Conservation (phyloP, 164 flowering plant genomes). For the Chloranthus sessilifolius region DNA sequence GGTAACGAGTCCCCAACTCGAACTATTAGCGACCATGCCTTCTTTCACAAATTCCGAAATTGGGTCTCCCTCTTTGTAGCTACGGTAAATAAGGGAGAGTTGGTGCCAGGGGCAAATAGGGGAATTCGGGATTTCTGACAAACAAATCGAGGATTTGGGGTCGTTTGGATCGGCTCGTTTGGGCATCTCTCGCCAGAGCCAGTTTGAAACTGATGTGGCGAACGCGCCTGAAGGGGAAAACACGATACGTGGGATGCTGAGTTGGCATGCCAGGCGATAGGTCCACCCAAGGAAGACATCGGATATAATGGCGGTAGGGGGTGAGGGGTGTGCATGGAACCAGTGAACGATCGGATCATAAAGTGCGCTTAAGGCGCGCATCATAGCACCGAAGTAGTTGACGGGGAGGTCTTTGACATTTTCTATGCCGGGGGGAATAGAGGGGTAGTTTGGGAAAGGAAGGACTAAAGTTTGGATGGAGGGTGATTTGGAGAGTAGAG, state of each 20-base stretch:
- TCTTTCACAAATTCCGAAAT: constrained; percentile 10
- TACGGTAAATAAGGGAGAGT: constrained; percentile 11
- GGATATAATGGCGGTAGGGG: constrained; percentile 49
- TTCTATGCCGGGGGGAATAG: constrained; percentile 44
- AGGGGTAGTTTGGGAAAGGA: constrained; percentile 52
- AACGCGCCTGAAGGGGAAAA: constrained; percentile 27
- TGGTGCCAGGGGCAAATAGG: constrained; percentile 15
- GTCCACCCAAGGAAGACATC: constrained; percentile 46
- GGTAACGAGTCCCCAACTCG: constrained; percentile 21
- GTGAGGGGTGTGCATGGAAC: constrained; percentile 39
- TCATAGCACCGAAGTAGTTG: constrained; percentile 19
- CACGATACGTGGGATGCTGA: constrained; percentile 21
- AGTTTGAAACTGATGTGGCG: background rate
- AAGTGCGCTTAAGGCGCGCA: constrained; percentile 29
- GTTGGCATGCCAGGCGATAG: constrained; percentile 16
- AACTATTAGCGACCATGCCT: constrained; percentile 12
- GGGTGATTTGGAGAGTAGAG: constrained; percentile 36
- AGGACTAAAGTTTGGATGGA: constrained; percentile 35
- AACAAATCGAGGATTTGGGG: background rate
- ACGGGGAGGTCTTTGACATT: constrained; percentile 40
- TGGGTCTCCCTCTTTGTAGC: constrained; percentile 11
- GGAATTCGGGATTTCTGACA: constrained; percentile 17
- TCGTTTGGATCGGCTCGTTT: background rate
- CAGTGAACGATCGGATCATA: constrained; percentile 32
- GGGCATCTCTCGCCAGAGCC: constrained; percentile 12